Percentiles rank a stretch among this genome's conserved stretches.
These are phyloP conservation scores for Marchantia paleacea DNA, from an alignment of 225 moss, liverwort and hornwort species.

Conservation along the genomic window DNA sequence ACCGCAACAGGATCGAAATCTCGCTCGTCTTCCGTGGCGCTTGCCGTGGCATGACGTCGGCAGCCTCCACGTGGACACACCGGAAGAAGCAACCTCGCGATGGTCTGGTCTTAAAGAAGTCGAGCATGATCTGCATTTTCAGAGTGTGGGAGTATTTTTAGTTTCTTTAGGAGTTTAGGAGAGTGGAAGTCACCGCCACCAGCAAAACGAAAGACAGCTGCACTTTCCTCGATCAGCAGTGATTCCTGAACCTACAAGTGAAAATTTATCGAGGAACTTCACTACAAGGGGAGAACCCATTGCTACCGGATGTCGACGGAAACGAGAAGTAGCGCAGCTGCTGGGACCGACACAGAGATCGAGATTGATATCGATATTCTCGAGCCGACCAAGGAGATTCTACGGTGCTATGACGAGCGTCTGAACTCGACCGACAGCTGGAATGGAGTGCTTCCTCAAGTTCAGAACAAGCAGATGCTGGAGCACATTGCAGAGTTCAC, in stretches of 20 bases:
- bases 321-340: not conserved
- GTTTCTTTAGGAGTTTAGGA: not conserved
- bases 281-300: conserved; percentile 7
- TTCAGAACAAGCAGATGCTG: conserved; percentile 10
- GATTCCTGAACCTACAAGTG: conserved; percentile 11
- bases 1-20: conserved; percentile 2
- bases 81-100: not conserved
- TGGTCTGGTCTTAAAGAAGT: conserved; percentile 2
- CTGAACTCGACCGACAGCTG: not conserved
- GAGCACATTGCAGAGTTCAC: conserved; percentile 15
- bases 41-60: not conserved
- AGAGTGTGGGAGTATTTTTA: not conserved
- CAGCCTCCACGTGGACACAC: not conserved
- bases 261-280: conserved; percentile 1
- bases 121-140: not conserved
- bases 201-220: not conserved
- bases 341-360: not conserved
- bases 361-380: conserved; percentile 5
- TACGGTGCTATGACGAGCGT: conserved; percentile 12
- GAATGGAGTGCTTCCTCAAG: not conserved
- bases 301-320: conserved; percentile 14
- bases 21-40: not conserved
- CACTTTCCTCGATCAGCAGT: not conserved
- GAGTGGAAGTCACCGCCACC: not conserved
- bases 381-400: conserved; percentile 23